Evolutionary conservation across 371 early-diverging fungal species (phyloP).

Genomic region (Chytridium lagenaria): DNA sequence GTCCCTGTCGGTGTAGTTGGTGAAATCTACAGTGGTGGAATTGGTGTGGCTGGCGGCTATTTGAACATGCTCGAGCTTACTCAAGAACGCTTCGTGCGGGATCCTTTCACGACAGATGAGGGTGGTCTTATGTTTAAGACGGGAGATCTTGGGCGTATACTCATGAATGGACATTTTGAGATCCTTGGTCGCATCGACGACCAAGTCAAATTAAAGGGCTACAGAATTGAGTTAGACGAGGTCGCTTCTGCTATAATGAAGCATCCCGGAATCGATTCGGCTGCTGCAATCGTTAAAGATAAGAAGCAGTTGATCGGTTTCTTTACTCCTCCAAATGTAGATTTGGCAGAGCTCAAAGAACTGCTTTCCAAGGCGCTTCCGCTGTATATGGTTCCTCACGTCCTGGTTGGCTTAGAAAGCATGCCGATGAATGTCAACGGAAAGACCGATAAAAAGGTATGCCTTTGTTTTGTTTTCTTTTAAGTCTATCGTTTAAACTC

Average conservation of each 20-base stretch:
- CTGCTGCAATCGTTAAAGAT: constrained; percentile 33
- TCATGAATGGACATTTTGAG: constrained; percentile 46
- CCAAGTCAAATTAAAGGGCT: constrained; percentile 57
- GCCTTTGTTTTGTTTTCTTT: background rate
- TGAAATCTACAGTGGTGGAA: constrained; percentile 37
- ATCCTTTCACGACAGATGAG: constrained; percentile 12
- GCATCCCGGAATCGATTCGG: constrained; percentile 20
- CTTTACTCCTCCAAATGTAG: constrained; percentile 30
- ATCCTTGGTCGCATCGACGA: constrained; percentile 52
- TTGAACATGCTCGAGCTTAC: constrained; percentile 39
- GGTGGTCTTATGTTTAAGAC: constrained; percentile 29
- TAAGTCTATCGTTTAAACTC: background rate
- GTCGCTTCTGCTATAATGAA: constrained; percentile 25
- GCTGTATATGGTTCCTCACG: constrained; percentile 42
- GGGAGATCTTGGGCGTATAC: constrained; percentile 41
- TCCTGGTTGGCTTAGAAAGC: constrained; percentile 21
- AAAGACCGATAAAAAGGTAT: constrained; percentile 32
- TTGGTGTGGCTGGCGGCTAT: constrained; percentile 35
- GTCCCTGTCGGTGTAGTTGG: constrained; percentile 38
- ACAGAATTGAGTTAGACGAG: constrained; percentile 57
- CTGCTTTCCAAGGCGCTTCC: constrained; percentile 26
- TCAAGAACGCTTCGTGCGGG: constrained; percentile 32
- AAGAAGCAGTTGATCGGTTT: constrained; percentile 29
- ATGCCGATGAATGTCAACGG: constrained; percentile 41
- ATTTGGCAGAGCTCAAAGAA: constrained; percentile 19